Percentiles rank a stretch among this genome's conserved stretches.
These are phyloP conservation scores for Oryza longistaminata DNA, from an alignment of 176 grass and related monocot species.

Conservation along the genomic window DNA sequence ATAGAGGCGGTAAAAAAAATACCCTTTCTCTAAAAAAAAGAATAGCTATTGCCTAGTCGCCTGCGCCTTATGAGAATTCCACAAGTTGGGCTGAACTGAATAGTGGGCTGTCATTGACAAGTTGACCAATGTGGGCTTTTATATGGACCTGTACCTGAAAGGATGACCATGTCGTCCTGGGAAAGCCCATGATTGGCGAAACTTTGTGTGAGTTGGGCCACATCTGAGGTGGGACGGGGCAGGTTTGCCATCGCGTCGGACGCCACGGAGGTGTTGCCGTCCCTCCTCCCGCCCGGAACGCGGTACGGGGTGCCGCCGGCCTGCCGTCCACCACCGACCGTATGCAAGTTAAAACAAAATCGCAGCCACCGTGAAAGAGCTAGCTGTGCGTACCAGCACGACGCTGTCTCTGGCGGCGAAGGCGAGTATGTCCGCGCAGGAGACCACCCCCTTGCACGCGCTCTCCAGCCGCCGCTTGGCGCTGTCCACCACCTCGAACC, in stretches of 20 bases:
- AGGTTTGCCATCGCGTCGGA: conserved; percentile 41
- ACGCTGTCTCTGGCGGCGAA: conserved; percentile 71
- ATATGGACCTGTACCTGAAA: conserved; percentile 46
- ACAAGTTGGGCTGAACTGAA: neutral
- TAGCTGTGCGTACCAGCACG: conserved; percentile 41
- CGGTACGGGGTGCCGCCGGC: conserved; percentile 56
- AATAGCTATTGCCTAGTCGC: no score
- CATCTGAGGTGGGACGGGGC: conserved; percentile 35
- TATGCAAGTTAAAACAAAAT: neutral
- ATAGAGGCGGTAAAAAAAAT: no score
- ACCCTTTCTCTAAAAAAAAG: no score
- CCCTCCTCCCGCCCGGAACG: conserved; percentile 70
- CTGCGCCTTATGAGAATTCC: no score
- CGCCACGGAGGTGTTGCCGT: conserved; percentile 49
- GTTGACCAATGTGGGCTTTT: neutral
- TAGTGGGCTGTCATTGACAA: neutral
- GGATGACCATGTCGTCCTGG: conserved; percentile 65
- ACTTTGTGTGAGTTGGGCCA: conserved; percentile 31
- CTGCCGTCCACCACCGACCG: conserved; percentile 24
- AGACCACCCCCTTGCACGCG: conserved; percentile 49
- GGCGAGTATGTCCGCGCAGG: conserved; percentile 72
- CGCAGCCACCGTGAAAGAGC: neutral
- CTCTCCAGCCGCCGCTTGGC: conserved; percentile 54
- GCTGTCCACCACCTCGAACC: conserved; percentile 56
- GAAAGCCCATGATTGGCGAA: conserved; percentile 55